Evolutionary conservation across 2,329 filamentous ascomycete species (phyloP), one percentile per base, ranked within the genome.

Genomic region (Scolecobasidium constrictum): DNA sequence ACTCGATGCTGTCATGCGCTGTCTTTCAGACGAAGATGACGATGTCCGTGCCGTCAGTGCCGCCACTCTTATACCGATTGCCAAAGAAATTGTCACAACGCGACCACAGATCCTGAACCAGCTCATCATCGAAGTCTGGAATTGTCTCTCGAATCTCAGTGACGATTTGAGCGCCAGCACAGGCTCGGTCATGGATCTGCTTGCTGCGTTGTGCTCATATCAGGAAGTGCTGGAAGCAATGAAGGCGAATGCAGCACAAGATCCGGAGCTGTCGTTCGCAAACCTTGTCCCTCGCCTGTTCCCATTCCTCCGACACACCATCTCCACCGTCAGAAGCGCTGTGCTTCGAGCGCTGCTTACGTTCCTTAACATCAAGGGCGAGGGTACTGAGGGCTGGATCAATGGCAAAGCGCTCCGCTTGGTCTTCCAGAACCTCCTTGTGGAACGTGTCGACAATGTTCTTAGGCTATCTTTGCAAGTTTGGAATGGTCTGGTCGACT

Each of bases 111-210:
- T 86, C 35, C 71, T 98, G 22, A 80, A 88, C 48, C 73, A 75
- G 21, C 76, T 98, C 31, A 94, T 95, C 60, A 82, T 84, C 56
- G 94, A 96, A 46, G 88, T 98, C 20, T 98, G 92, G 92, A 85
- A 94, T 56, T 96, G 92, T 65, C 70, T 98, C 18, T 94, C 90
- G 3, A 93, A 94, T 57, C 70, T 98, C n/a, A 88, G 90, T 50
- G 92, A 98, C 57, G 92, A 98, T 57, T 72, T 98, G 15, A 96
- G 88, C 59, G 92, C 92, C 3, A 96, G 92, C 59, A 98, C 93
- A 7, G 92, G 92, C 38, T 93, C 87, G 44, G 94, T 98, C 43
- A 98, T 98, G 93, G 93, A 98, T 60, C 75, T 98, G 33, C 72
- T 98, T 15, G 92, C 93, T 12, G 96, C 92, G 47, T 77, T 98